phyloP scores from a whole-genome alignment of 805 yeast species.

The Candida suzukii region DNA sequence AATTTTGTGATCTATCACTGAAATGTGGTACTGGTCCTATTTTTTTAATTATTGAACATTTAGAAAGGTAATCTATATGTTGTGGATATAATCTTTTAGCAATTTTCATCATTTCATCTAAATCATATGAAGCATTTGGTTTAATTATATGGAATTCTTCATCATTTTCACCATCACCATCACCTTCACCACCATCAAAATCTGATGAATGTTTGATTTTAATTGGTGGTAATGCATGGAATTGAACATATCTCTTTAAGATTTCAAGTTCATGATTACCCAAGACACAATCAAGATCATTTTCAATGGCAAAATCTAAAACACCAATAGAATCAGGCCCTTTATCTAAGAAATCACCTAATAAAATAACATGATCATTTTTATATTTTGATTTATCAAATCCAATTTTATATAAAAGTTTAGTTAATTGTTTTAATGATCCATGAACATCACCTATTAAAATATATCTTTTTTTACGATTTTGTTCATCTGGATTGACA shows the following conservation, averaged over 20 bases:
- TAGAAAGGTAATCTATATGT: constrained; percentile 54
- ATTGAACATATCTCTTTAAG: constrained; percentile 54
- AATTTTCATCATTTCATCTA: constrained; percentile 33
- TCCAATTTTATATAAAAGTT: constrained; percentile 43
- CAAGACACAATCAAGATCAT: constrained; percentile 63
- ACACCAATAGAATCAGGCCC: constrained; percentile 74
- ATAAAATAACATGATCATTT: constrained; percentile 53
- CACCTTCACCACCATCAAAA: constrained; percentile 10
- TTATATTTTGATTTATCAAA: constrained; percentile 28
- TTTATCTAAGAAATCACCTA: constrained; percentile 84
- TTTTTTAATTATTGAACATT: constrained; percentile 56
- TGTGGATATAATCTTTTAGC: constrained; percentile 50
- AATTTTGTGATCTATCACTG: constrained; percentile 19
- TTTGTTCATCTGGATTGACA: constrained; percentile 6
- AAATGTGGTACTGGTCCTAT: constrained; percentile 54
- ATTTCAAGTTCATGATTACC: constrained; percentile 87
- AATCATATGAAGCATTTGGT: constrained; percentile 20
- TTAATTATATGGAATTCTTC: constrained; percentile 1
- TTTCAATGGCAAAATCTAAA: constrained; percentile 53
- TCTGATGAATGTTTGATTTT: constrained; percentile 7
- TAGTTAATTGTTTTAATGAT: constrained; percentile 45
- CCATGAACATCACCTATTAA: constrained; percentile 91
- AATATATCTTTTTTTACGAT: constrained; percentile 42
- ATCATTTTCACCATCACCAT: constrained; percentile 10
- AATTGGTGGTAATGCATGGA: constrained; percentile 38